These are phyloP conservation scores for Allantophomopsis lycopodina DNA, from an alignment of 2,329 filamentous ascomycete species.

Conservation along the genomic window DNA sequence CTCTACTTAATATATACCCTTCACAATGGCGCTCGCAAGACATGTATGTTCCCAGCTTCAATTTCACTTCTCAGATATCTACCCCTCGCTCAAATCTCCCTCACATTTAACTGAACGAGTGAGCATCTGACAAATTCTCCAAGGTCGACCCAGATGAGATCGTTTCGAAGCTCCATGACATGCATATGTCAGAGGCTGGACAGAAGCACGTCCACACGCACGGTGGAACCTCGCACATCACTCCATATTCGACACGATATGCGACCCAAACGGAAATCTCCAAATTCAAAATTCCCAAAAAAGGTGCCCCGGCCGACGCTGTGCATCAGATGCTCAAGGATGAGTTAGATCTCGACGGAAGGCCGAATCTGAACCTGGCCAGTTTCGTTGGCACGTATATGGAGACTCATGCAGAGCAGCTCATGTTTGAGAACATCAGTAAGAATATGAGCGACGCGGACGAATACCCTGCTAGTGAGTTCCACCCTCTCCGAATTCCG, in stretches of 20 bases:
- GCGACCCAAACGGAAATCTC: conserved; percentile 38
- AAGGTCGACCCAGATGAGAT: conserved; percentile 42
- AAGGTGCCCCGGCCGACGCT: conserved; percentile 44
- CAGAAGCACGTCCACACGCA: conserved; percentile 20
- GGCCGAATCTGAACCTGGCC: conserved; percentile 55
- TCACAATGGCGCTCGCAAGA: no score
- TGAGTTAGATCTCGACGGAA: conserved; percentile 49
- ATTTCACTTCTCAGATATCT: no score
- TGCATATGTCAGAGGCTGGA: conserved; percentile 22
- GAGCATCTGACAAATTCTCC: no score
- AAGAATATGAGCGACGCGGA: conserved; percentile 65
- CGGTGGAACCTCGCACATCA: conserved; percentile 34
- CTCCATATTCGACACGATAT: conserved; percentile 43
- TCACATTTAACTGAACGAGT: no score
- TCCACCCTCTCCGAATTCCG: no score
- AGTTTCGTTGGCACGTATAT: conserved; percentile 62
- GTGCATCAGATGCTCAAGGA: conserved; percentile 53
- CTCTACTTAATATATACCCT: no score
- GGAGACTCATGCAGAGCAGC: conserved; percentile 48
- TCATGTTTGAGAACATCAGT: conserved; percentile 54
- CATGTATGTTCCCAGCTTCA: no score
- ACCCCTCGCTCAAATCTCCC: no score
- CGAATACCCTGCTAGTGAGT: conserved; percentile 37
- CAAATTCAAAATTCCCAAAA: conserved; percentile 42
- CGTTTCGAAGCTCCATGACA: conserved; percentile 33